phyloP scores from a whole-genome alignment of 805 yeast species.

The Pichia phayaonensis region DNA sequence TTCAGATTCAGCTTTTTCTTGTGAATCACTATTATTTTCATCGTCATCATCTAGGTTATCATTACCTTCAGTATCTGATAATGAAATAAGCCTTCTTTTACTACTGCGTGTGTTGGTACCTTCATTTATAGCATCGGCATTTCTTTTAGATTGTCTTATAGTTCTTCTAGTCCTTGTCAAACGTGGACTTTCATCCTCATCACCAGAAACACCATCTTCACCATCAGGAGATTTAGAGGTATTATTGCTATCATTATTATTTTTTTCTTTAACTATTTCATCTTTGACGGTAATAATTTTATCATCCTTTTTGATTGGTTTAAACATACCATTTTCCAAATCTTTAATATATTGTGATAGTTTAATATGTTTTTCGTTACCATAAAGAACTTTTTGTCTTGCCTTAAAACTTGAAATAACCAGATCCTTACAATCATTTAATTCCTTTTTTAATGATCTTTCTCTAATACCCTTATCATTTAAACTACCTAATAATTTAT shows the following conservation, averaged over 20 bases:
- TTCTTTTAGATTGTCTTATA: slow-evolving; percentile 4
- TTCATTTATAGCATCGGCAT: neutral
- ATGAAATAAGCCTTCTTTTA: slow-evolving; percentile 9
- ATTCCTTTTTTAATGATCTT: slow-evolving; percentile 53
- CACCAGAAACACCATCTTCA: slow-evolving; percentile 12
- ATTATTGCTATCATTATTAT: slow-evolving; percentile 10
- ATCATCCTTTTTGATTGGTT: slow-evolving; percentile 12
- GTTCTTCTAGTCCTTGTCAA: slow-evolving; percentile 5
- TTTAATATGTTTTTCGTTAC: slow-evolving; percentile 35
- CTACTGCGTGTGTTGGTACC: slow-evolving; percentile 9
- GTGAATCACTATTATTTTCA: neutral
- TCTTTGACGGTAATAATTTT: slow-evolving; percentile 30
- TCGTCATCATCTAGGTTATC: neutral
- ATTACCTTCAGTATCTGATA: slow-evolving; percentile 23
- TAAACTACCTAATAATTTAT: slow-evolving; percentile 53
- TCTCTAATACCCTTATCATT: slow-evolving; percentile 74
- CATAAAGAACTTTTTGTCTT: slow-evolving; percentile 46
- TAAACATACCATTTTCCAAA: slow-evolving; percentile 28
- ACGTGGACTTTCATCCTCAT: slow-evolving; percentile 8
- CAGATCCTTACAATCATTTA: slow-evolving; percentile 43
- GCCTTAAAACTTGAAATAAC: slow-evolving; percentile 49
- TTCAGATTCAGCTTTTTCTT: neutral
- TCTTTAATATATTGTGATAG: slow-evolving; percentile 33
- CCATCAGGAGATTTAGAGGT: slow-evolving; percentile 4
- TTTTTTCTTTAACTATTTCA: slow-evolving; percentile 23